Conservation (phyloP, 768 basidiomycete genomes). For the Tephrocybe sp. region DNA sequence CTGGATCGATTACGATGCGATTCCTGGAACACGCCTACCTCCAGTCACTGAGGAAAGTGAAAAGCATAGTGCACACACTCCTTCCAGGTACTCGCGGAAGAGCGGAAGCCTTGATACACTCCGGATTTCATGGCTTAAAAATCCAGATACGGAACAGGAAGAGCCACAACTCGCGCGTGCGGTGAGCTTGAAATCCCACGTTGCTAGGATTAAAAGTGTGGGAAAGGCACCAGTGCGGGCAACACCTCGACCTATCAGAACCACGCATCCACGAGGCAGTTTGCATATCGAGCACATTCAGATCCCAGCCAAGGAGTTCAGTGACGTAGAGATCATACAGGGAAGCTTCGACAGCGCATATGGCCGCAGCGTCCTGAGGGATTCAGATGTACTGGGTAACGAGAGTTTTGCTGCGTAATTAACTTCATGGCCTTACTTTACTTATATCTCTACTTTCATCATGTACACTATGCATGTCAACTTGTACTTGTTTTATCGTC, state of each 20-base stretch:
- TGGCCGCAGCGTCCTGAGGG: conserved; percentile 22
- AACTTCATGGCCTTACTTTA: neutral
- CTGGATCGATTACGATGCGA: conserved; percentile 17
- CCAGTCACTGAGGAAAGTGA: conserved; percentile 8
- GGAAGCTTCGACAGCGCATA: conserved; percentile 20
- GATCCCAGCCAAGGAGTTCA: conserved; percentile 25
- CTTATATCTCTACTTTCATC: too few species aligned
- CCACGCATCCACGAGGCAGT: conserved; percentile 29
- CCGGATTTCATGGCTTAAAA: conserved; percentile 18
- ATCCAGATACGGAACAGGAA: conserved; percentile 18
- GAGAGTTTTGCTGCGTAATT: conserved; percentile 17
- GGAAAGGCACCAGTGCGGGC: conserved; percentile 34
- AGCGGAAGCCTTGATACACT: conserved; percentile 14
- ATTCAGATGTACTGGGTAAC: conserved; percentile 33
- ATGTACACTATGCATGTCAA: too few species aligned
- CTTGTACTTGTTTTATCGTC: too few species aligned
- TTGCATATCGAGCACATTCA: conserved; percentile 32
- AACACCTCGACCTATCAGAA: conserved; percentile 22
- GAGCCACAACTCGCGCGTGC: conserved; percentile 11
- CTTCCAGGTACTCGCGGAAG: neutral
- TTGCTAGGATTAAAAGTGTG: conserved; percentile 36
- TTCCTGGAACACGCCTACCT: conserved; percentile 1
- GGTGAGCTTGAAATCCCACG: conserved; percentile 13
- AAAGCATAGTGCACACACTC: neutral
- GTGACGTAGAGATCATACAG: conserved; percentile 24